phyloP scores from a whole-genome alignment of 441 rosid species.

The Syzygium malaccense region DNA sequence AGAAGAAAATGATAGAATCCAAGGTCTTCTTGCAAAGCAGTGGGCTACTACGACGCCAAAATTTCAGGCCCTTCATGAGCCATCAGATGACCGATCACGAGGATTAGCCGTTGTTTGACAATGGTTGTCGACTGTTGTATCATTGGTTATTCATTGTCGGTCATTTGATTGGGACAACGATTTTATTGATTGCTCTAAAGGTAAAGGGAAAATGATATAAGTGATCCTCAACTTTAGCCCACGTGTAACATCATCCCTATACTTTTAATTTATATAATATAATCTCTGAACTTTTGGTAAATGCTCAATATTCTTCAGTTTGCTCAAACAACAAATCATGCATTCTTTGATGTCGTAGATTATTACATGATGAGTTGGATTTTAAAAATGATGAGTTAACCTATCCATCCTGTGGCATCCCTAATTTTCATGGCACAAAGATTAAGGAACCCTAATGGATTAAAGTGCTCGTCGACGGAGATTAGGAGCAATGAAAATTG shows the following conservation, averaged over 20 bases:
- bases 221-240: accelerated
- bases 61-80: not conserved
- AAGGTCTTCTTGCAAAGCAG: not conserved
- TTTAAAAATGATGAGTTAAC: not conserved
- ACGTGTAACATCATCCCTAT: accelerated
- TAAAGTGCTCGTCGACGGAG: too few species aligned
- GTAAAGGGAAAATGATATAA: accelerated
- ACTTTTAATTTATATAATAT: not conserved
- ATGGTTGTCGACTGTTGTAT: too few species aligned
- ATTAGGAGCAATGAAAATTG: too few species aligned
- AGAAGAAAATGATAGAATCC: not conserved
- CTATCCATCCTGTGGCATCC: too few species aligned
- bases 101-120: not conserved
- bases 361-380: not conserved
- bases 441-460: too few species aligned
- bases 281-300: accelerated
- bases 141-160: not conserved
- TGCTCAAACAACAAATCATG: accelerated
- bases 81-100: not conserved
- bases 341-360: not conserved
- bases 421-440: too few species aligned
- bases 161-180: accelerated
- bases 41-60: too few species aligned
- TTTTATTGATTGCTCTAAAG: not conserved
- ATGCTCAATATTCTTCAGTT: not conserved